Base-by-base conservation (phyloP, 1,139 yeast species). In the Taphrina flavorubra region DNA sequence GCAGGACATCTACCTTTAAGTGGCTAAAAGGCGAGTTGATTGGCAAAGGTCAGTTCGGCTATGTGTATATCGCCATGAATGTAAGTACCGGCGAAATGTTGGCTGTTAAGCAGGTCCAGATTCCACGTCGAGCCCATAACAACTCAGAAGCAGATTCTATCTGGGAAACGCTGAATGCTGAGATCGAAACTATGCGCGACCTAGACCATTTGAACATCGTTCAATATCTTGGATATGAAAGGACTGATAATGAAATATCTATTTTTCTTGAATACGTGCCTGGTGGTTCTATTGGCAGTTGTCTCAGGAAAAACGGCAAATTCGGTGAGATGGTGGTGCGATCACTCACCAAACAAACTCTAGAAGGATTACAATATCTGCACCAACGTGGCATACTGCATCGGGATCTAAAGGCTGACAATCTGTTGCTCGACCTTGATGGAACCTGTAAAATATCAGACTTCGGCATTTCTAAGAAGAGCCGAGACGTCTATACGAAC, bases 1-100 rank as follows among this genome's bases (percentile, higher is more conserved):
- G 64, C 16, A 37, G 63, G 25, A 34, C 56, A 13, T 53, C 71
- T 0, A 69, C 71, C 11, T 92, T 92, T 81, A 95, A 94, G 0
- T 95, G 99, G 99, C 90, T 95, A 66, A 92, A 92, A 77, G 99
- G 99, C 82, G 98, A 92, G 75, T 82, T 94, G 72, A 91, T 95
- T 70, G 99, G 99, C 0, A 86, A 92, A 70, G 99, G 99, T 0
- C 92, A 97, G 0, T 95, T 92, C 81, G 99, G 99, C n/a, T 88
- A 90, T 57, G 99, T 95, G 0, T 94, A 85, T 75, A 82, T 95
- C 70, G 98, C 97, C 0, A 83, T 95, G 75, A 95, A 95, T 77
- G 95, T 92, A 16, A 94, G 98, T 0, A 92, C 97, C 0, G 98
- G 99, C 69, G 99, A 95, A 75, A 92, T 95, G 97, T 87, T 95